Conservation (phyloP, 208 protist species). For the Acanthamoeba sp. region DNA sequence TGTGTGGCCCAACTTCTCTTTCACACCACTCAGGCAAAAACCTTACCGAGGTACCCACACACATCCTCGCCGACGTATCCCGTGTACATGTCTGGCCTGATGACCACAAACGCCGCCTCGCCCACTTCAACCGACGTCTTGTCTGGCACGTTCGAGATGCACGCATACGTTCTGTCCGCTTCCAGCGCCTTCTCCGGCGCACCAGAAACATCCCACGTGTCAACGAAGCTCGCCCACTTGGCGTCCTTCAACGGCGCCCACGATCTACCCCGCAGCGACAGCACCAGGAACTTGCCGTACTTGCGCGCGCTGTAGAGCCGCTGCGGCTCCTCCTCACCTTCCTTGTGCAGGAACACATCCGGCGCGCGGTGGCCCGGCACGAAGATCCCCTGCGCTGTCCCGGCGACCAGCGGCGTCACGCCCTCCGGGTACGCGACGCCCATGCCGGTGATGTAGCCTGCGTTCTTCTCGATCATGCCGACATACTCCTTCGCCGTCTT, state of each 20-base stretch:
- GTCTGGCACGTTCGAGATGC: not conserved
- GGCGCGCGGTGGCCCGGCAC: not conserved
- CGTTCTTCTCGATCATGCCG: constrained; percentile 35
- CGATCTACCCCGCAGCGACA: constrained; percentile 3
- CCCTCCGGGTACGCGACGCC: constrained; percentile 9
- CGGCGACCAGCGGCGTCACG: not conserved
- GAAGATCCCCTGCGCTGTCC: not conserved
- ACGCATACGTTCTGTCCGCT: not conserved
- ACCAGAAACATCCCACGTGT: constrained; percentile 8
- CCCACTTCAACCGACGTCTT: not conserved
- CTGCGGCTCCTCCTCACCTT: not conserved
- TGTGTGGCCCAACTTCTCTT: not conserved
- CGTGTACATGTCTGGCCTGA: not conserved
- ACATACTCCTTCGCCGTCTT: constrained; percentile 30
- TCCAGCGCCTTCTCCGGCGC: not conserved
- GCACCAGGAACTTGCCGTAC: constrained; percentile 4
- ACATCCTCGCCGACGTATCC: not conserved
- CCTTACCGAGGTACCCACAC: not conserved
- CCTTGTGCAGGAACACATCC: not conserved
- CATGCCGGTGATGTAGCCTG: constrained; percentile 35
- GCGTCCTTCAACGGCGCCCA: not conserved
- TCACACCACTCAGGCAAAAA: not conserved
- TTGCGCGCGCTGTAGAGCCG: not conserved
- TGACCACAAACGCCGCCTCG: not conserved
- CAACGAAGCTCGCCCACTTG: not conserved